Base-by-base conservation (phyloP, 2,329 filamentous ascomycete species). In the Davidsoniella eucalypti region DNA sequence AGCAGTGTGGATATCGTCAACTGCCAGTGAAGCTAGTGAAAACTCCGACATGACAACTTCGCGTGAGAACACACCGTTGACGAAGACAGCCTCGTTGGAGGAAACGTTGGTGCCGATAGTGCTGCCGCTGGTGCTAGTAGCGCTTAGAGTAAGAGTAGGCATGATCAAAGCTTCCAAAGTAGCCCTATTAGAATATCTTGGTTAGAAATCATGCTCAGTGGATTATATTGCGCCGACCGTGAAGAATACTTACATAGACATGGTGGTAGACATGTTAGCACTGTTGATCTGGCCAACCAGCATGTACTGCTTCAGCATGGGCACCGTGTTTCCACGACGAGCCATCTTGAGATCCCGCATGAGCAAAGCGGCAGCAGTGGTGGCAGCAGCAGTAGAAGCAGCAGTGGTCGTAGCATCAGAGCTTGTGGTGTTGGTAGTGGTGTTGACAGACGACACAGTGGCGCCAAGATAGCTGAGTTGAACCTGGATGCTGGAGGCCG, bases 241-340 rank as follows among this genome's bases (percentile, higher is more conserved):
- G 12, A 29, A 5, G 17, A 16, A 43, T 29, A 64, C 80, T 66
- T 69, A 84, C 81, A 75, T 72, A 54, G 71, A 72, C 68, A 82
- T 73, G 26, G 70, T 67, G 0, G 67, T 60, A 2, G 64, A 60
- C 68, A 84, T 70, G 44, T 72, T 60, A 49, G 69, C 64, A 49
- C 67, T 58, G 61, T 83, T 78, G 59, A 87, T 78, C 63, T 80
- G 73, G 14, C 82, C 82, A 29, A 84, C 69, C 57, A 86, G 82
- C 61, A 77, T 68, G 58, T 83, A 82, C 12, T 75, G 69, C 62
- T 82, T 80, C 42, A 84, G 61, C 49, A 77, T 58, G 38, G 51
- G 48, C n/a, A 54, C 48, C 23, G 48, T 52, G 7, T 21, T 50
- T 25, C 17, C 51, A 39, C 47, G 44, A 42, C 52, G 50, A 54